Percentiles rank a stretch among this genome's conserved stretches.
Evolutionary conservation across 106 monocot genomes (phyloP).

Genomic region (Narthecium ossifragum): DNA sequence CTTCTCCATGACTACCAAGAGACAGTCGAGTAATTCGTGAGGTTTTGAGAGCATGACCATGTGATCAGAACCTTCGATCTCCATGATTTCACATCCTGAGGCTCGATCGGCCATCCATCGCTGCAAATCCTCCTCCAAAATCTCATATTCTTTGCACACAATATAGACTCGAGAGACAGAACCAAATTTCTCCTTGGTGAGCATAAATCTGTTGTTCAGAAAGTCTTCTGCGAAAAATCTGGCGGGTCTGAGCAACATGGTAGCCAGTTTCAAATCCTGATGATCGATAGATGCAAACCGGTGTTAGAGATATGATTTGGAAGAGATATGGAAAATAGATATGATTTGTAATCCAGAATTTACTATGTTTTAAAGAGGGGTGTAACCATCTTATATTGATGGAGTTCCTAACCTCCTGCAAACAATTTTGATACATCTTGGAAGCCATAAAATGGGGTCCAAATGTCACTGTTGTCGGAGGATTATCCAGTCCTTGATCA

Average conservation of each 20-base stretch:
- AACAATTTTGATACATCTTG: conserved; percentile 5
- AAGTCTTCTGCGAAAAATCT: not conserved
- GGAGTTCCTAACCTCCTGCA: not conserved
- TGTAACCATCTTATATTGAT: not conserved
- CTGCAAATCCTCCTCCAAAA: conserved; percentile 18
- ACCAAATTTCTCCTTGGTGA: conserved; percentile 19
- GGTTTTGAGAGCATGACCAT: conserved; percentile 60
- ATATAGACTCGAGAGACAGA: conserved; percentile 34
- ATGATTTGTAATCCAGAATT: too few species aligned
- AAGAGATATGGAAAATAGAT: too few species aligned
- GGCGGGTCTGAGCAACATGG: not conserved
- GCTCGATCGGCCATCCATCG: conserved; percentile 29
- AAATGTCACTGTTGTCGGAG: not conserved
- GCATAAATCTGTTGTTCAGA: not conserved
- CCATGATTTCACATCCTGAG: conserved; percentile 26
- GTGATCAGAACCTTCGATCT: conserved; percentile 50
- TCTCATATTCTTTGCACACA: conserved; percentile 25
- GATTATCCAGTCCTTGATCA: not conserved
- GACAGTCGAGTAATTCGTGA: conserved; percentile 15
- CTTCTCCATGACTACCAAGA: not conserved
- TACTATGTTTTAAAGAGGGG: too few species aligned
- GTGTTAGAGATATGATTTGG: too few species aligned
- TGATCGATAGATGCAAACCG: too few species aligned
- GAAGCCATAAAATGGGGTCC: not conserved
- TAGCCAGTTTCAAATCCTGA: not conserved